Percentiles rank a stretch among this genome's conserved stretches.
Evolutionary conservation across 768 basidiomycete genomes (phyloP).

Genomic region (Macrolepiota dolichaula): DNA sequence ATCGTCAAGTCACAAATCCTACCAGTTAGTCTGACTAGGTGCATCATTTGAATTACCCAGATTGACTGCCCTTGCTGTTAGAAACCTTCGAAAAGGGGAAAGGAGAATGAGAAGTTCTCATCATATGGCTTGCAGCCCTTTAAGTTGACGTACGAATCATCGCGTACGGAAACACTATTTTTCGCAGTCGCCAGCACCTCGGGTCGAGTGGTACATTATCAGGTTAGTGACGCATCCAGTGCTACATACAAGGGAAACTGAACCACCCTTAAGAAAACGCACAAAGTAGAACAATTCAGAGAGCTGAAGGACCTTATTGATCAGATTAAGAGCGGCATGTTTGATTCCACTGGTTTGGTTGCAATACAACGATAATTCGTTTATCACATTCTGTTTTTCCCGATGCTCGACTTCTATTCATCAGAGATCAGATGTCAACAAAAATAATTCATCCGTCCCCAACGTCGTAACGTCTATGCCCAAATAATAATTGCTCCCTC

Average conservation of each 20-base stretch:
- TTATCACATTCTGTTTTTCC: background rate
- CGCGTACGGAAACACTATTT: slow-evolving; percentile 54
- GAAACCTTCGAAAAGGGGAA: background rate
- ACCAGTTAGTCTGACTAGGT: too few relatives aligned
- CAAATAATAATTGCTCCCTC: too few relatives aligned
- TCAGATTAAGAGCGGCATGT: background rate
- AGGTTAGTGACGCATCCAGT: slow-evolving; percentile 36
- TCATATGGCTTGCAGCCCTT: slow-evolving; percentile 45
- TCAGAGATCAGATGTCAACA: background rate
- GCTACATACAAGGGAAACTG: background rate
- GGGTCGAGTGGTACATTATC: slow-evolving; percentile 67
- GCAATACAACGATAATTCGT: background rate
- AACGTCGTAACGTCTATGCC: too few relatives aligned
- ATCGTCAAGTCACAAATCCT: too few relatives aligned
- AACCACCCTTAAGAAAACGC: background rate
- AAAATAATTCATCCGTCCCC: too few relatives aligned
- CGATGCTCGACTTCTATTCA: background rate
- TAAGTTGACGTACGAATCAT: slow-evolving; percentile 39
- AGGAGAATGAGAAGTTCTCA: slow-evolving; percentile 15
- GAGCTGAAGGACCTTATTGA: background rate
- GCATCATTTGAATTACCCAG: background rate
- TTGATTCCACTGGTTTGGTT: background rate
- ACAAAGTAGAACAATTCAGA: background rate
- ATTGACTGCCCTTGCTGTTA: background rate
- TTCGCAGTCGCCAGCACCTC: slow-evolving; percentile 79